A percentile compares a stretch with the other conserved stretches of the same genome.
Conservation (phyloP, 495 filamentous ascomycete genomes). For the Penicillium coprophilum region DNA sequence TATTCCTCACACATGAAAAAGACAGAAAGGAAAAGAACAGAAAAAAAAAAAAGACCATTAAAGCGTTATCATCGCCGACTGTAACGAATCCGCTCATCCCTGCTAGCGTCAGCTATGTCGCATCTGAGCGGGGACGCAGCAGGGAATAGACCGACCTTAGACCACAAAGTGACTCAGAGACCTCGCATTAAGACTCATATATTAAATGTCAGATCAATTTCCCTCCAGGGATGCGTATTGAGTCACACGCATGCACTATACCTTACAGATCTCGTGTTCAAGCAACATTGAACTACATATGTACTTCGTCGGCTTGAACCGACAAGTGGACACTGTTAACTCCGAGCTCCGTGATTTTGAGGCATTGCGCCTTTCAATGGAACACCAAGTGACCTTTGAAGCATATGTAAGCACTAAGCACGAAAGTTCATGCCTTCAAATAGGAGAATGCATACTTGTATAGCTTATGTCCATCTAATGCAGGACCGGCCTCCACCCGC, state of each 20-base stretch:
- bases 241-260: not conserved
- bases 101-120: not conserved
- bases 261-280: not conserved
- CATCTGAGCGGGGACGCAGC: slow-evolving; percentile 4
- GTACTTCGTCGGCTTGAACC: not conserved
- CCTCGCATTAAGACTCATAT: not conserved
- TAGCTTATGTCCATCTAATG: slow-evolving; percentile 31
- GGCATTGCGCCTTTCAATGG: no score
- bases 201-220: not conserved
- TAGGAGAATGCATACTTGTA: not conserved
- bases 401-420: not conserved
- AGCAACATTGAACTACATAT: not conserved
- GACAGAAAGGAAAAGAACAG: not conserved
- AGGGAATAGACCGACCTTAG: not conserved
- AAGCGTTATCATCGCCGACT: not conserved
- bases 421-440: not conserved
- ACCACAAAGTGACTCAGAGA: not conserved
- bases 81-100: not conserved
- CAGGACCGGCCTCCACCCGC: slow-evolving; percentile 57
- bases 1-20: slow-evolving; percentile 13
- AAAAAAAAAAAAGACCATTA: not conserved
- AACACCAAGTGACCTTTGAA: no score
- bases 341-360: not conserved
- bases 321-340: not conserved
- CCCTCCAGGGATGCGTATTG: not conserved